Evolutionary conservation across 2,329 filamentous ascomycete genomes (phyloP), one percentile per base, ranked within the genome.

Genomic region (Exophiala spinifera): DNA sequence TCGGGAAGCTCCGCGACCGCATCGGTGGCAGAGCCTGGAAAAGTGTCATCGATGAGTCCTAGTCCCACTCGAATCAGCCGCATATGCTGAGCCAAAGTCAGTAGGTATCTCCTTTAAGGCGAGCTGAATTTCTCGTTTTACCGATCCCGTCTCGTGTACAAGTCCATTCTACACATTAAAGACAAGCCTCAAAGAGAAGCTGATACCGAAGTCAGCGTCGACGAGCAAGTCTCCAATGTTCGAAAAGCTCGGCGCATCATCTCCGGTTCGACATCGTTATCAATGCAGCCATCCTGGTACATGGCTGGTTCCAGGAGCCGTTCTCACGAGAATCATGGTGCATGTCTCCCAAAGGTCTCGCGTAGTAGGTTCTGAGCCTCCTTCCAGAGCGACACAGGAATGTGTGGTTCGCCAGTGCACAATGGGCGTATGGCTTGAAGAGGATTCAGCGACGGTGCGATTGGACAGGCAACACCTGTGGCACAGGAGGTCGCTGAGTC

Each of bases 1-100:
- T 1, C 51, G 79, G 0, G 76, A 79, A 63, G 75, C 70, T 1
- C 69, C n/a, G 76, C 5, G 75, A 80, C 58, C 67, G 76, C 0
- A 74, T 79, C 43, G 76, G 76, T n/a, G 76, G 76, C 1, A 70
- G 76, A 0, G 73, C 75, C 1, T 79, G 73, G 71, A 72, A 72
- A 0, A 70, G 73, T 11, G 70, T 74, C 31, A 73, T 75, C 4
- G 67, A 65, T 0, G 74, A 72, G 0, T 73, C 75, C 0, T 79
- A 74, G 74, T 68, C 78, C 0, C 72, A 72, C 48, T 76, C 74
- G 74, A 65, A 66, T 1, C 74, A 76, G 44, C 65, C 74, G 0
- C 70, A 74, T 21, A 62, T 75, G 3, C 76, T 70, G 69, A 65
- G 73, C 3, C 76, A 79, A n/a, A 48, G 72, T 79, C 3, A 65